Evolutionary conservation across 495 filamentous ascomycete genomes (phyloP).

Genomic region (Aeminium ludgeri): DNA sequence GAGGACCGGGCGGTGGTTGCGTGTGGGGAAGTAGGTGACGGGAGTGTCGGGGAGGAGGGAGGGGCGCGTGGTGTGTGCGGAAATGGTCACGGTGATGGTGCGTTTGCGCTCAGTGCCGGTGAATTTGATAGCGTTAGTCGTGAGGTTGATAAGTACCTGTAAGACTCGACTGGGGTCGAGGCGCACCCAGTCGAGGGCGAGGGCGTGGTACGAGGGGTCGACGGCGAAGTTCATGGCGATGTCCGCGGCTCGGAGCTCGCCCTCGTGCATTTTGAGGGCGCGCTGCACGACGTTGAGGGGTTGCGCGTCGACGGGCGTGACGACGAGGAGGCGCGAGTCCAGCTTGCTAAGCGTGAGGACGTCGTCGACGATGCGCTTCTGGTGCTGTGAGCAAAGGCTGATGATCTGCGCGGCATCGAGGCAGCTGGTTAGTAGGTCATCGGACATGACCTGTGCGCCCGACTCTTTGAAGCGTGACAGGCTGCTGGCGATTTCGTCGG

Average conservation of each 20-base stretch:
- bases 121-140: conserved; percentile 33
- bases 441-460: conserved; percentile 7
- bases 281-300: conserved; percentile 49
- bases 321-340: conserved; percentile 54
- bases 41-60: conserved; percentile 27
- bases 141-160: conserved; percentile 45
- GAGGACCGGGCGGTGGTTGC: conserved; percentile 27
- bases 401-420: conserved; percentile 64
- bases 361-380: conserved; percentile 67
- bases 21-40: conserved; percentile 24
- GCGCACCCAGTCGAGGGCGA: conserved; percentile 47
- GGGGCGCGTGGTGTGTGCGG: conserved; percentile 42
- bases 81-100: conserved; percentile 52
- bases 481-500: conserved; percentile 52
- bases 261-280: conserved; percentile 56
- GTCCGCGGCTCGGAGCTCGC: conserved; percentile 48
- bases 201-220: conserved; percentile 36
- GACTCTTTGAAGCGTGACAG: conserved; percentile 29
- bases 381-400: conserved; percentile 54
- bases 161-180: conserved; percentile 54
- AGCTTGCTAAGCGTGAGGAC: conserved; percentile 67
- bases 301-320: conserved; percentile 49
- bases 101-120: conserved; percentile 35
- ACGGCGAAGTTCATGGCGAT: conserved; percentile 47
- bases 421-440: conserved; percentile 38